Conservation (phyloP, 225 moss, liverwort and hornwort genomes). For the Pseudisothecium myosuroides region DNA sequence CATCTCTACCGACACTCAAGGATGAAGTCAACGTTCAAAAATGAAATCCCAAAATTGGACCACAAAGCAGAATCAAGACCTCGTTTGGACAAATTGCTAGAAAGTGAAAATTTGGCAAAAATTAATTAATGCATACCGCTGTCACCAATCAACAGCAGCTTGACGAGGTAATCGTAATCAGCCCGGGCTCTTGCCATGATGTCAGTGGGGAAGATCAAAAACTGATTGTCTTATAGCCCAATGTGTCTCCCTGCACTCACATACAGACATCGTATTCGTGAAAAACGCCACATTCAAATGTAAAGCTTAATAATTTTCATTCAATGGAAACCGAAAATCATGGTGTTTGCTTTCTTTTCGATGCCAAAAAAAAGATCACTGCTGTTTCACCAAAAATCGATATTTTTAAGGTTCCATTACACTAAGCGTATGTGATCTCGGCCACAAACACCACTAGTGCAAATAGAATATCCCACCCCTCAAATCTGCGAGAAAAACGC, state of each 20-base stretch:
- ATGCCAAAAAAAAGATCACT: neutral
- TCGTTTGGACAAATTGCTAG: neutral
- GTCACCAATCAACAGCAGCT: constrained; percentile 87
- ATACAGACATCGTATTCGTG: neutral
- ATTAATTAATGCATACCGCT: constrained; percentile 40
- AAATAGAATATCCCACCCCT: neutral
- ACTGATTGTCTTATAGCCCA: neutral
- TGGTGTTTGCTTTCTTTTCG: neutral
- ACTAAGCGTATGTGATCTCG: neutral
- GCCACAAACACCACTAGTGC: neutral
- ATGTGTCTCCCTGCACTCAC: neutral
- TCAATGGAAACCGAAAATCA: neutral
- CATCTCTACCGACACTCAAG: neutral
- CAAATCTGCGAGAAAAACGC: neutral
- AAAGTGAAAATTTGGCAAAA: neutral
- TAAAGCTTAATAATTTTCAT: neutral
- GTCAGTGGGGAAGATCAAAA: neutral
- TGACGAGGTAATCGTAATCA: constrained; percentile 93
- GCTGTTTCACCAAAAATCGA: neutral
- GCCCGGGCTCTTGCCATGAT: constrained; percentile 81
- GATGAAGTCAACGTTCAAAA: neutral
- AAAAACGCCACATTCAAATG: neutral
- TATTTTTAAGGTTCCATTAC: neutral
- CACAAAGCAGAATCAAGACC: neutral
- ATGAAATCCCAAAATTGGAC: neutral